Base-by-base conservation (phyloP, 441 rosid species). In the Arabidopsis lyrata region DNA sequence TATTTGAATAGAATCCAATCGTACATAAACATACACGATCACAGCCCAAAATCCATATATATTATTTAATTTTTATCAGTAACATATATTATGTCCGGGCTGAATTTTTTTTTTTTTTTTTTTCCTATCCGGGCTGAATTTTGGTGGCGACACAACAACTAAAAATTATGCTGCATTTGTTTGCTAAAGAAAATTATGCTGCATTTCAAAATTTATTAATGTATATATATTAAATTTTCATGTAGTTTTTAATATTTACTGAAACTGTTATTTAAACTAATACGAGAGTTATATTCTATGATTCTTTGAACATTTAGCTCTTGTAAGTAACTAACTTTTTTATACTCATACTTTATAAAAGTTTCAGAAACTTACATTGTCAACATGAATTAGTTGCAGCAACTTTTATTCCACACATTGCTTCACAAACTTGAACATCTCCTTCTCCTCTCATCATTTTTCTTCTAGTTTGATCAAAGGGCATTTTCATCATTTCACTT, bases 351-450 rank as follows among this genome's bases (percentile, higher is more conserved):
- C 10, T 38, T 29, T 1, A 2, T 2, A 42, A 50, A 68, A 18
- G 12, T 50, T 16, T 52, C 41, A 44, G 35, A 75, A 53, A 24
- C 12, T 76, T 48, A 48, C 48, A 77, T 72, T 72, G 68, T 77
- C 80, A 77, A 77, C 80, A 66, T 66, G 77, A 66, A 77, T 77
- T 77, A 77, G 77, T 77, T 77, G 80, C 60, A 77, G 56, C 80
- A 77, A 77, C 80, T 77, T 77, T 71, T 66, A 59, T 77, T 65
- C 57, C 36, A 64, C 15, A 66, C 65, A 72, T 77, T 77, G 64
- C 80, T 77, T 77, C 77, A 58, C 58, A 77, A 77, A 72, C 80
- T 77, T 71, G 73, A 72, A 63, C 80, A 63, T 70, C 68, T 65
- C 45, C 61, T 47, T 14, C 20, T 11, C 29, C 16, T 39, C 12